Base-by-base conservation (phyloP, 1,284 basidiomycete genomes). In the Papiliotrema flavescens region DNA sequence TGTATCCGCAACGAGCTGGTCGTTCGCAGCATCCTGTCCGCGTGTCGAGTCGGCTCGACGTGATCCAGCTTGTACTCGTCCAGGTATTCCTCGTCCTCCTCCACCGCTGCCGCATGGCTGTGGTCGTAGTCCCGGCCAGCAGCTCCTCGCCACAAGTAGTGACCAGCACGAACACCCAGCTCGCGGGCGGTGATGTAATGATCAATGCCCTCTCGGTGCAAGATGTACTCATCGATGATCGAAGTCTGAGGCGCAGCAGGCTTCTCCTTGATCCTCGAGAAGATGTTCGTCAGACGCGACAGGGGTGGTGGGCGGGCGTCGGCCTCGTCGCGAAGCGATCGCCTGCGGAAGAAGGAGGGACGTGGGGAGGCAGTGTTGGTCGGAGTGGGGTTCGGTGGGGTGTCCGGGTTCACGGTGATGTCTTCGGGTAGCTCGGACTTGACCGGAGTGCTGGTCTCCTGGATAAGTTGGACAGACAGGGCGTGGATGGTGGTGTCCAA, bases 401-500 rank as follows among this genome's bases (percentile, higher is more conserved):
- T 40, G 13, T 22, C 11, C 9, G 19, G 6, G 20, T 11, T 22
- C 42, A 20, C 9, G 42, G 15, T 11, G n/a, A 23, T 9, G 43
- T 36, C 19, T 39, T 56, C 54, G 1, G 54, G 44, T 17, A 56
- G 45, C 3, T 32, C 50, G 2, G 42, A 42, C 26, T 56, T 52
- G 36, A 53, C n/a, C 6, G 54, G 54, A 1, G 54, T 56, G 14
- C 28, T n/a, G 8, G 54, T 56, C 32, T 56, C 54, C 23, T 56
- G 54, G 24, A 56, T 39, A 23, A 56, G 26, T 17, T 42, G 52
- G 26, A 35, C 50, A 3, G 54, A 56, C 13, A 52, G 20, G 37
- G 54, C 54, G 43, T 56, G 54, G 34, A 56, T 56, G n/a, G 54
- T 56, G 15, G 54, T 56, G 22, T 56, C 54, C 17, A 26, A 45